phyloP scores from a whole-genome alignment of 106 monocot genomes.

The Dioscorea zingiberensis region DNA sequence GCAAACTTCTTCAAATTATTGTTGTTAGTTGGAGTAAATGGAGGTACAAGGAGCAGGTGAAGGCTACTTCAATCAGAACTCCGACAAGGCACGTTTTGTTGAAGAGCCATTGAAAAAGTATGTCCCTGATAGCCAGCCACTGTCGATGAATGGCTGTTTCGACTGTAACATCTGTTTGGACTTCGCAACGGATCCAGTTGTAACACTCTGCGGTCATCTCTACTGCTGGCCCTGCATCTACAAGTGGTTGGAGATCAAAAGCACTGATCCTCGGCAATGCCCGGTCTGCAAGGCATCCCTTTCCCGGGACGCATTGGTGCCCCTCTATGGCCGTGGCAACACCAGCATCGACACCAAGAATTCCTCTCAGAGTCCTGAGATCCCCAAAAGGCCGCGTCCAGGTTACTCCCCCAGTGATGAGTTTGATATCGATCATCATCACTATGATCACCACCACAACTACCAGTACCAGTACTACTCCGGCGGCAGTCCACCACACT shows the following conservation, averaged over 20 bases:
- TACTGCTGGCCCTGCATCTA: constrained; percentile 53
- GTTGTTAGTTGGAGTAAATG: background rate
- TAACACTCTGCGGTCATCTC: constrained; percentile 63
- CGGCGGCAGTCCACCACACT: background rate
- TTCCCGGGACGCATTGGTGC: constrained; percentile 23
- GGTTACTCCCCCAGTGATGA: background rate
- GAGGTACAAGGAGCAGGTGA: background rate
- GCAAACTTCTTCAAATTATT: too few relatives aligned
- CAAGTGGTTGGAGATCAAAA: constrained; percentile 32
- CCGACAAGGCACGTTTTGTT: background rate
- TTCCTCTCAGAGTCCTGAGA: constrained; percentile 1
- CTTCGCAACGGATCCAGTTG: constrained; percentile 32
- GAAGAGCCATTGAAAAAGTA: background rate
- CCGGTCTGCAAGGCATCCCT: constrained; percentile 31
- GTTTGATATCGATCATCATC: too few relatives aligned
- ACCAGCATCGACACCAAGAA: background rate
- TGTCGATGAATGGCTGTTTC: constrained; percentile 14
- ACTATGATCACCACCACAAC: background rate
- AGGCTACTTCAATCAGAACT: background rate
- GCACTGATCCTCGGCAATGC: background rate
- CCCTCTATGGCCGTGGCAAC: constrained; percentile 34
- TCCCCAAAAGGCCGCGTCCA: constrained; percentile 9
- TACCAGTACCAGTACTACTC: background rate
- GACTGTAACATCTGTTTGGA: constrained; percentile 66
- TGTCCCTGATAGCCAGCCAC: background rate